Base-by-base conservation (phyloP, 768 basidiomycete species). In the Rhodocollybia butyracea region DNA sequence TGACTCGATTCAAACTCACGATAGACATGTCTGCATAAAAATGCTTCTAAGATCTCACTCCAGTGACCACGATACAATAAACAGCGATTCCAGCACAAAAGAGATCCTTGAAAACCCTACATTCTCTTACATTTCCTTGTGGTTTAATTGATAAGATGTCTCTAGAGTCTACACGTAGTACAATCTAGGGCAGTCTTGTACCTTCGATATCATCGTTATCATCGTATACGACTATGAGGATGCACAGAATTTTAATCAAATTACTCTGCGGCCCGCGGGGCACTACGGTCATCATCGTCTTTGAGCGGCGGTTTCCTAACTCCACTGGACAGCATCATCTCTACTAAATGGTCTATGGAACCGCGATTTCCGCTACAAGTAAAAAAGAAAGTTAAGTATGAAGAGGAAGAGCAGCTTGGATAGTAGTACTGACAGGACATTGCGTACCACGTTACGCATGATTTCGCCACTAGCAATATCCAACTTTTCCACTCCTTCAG, bases 381-480 rank as follows among this genome's bases (percentile, higher is more conserved):
- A 43, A 32, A 24, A 34, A 36, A 13, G n/a, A 42, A 43, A 32
- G 5, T 11, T 5, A 11, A 41, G 40, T 19, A 24, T 31, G 43
- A 31, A 45, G 22, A 36, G 10, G 11, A 54, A 8, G 41, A 30
- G 39, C 27, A 34, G 30, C 43, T 34, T 39, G 39, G 57, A 30
- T 50, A 24, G 32, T 61, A 30, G 62, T 39, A 75, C 87, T 63
- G 61, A 93, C 89, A 88, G 61, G 22, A 89, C 73, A 7, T 71
- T 66, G 54, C 69, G 73, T 15, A 83, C 86, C 45, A 84, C 87
- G 6, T 86, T 82, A 42, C 78, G 74, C 70, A 97, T 76, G 32
- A 96, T 80, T n/a, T 70, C 68, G 6, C 94, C 89, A 43, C 84
- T 87, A 4, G 81, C 71, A 56, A 90, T 76, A 57, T 95, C 91